These are phyloP conservation scores for Phytophthora brassicae DNA, from an alignment of 352 stramenopile genomes.

Conservation along the genomic window DNA sequence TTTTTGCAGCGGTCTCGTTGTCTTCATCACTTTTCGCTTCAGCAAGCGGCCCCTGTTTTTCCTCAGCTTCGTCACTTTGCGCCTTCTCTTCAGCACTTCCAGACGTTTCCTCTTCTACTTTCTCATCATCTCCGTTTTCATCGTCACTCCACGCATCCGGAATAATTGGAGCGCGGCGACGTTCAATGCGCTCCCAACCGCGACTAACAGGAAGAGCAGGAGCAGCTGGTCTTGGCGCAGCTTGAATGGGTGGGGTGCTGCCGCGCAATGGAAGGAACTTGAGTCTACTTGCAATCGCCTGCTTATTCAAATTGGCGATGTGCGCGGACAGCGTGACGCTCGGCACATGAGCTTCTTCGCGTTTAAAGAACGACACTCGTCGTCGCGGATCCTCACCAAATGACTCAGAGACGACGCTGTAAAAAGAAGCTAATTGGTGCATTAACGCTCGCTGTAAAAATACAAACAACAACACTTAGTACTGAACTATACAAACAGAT, in stretches of 20 bases:
- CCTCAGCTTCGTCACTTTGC: constrained; percentile 14
- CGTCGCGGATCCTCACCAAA: constrained; percentile 72
- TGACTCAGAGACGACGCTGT: constrained; percentile 70
- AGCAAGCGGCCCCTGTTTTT: constrained; percentile 1
- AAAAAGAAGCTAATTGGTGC: constrained; percentile 70
- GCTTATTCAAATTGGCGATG: constrained; percentile 39
- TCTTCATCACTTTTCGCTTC: constrained; percentile 1
- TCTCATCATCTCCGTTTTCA: constrained; percentile 33
- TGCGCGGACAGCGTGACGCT: constrained; percentile 59
- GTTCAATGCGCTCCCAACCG: constrained; percentile 76
- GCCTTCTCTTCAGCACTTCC: constrained; percentile 13
- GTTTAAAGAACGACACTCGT: constrained; percentile 81
- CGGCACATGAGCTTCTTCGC: constrained; percentile 50
- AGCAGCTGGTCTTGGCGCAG: constrained; percentile 16
- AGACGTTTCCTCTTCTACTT: constrained; percentile 24
- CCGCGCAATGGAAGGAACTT: constrained; percentile 61
- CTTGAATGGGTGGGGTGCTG: constrained; percentile 22
- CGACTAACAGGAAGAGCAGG: constrained; percentile 44
- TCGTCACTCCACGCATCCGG: constrained; percentile 83
- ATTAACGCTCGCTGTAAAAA: constrained; percentile 57
- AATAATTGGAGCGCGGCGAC: constrained; percentile 41
- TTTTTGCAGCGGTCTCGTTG: constrained; percentile 1
- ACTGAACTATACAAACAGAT: neutral
- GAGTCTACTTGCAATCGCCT: constrained; percentile 38
- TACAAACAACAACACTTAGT: constrained; percentile 15